Evolutionary conservation across 106 monocot species (phyloP), one percentile per base, ranked within the genome.

Genomic region (Dioscorea zingiberensis): DNA sequence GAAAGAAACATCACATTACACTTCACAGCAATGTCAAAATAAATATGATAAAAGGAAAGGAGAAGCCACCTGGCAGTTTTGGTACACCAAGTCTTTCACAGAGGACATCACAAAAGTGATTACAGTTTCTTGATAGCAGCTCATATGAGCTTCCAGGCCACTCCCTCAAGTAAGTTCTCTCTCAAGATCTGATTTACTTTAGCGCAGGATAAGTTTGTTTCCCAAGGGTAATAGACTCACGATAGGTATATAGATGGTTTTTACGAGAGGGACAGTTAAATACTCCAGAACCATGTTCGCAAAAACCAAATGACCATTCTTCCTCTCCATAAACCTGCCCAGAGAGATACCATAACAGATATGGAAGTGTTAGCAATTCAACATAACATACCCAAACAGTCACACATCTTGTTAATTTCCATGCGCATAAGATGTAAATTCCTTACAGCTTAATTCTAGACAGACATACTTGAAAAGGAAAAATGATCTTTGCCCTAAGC

Each of bases 261-360:
- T 57, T 59, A 46, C 73, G 19, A 0, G 69, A 70, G 55, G 60
- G 73, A 54, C 82, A 82, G n/a, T 65, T 82, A 63, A 77, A 82
- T 23, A 77, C 69, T 55, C 82, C 82, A 28, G 69, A 77, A 60
- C 82, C 82, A 70, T 77, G 54, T 54, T 82, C 69, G 49, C 82
- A 82, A 60, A 65, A 82, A 3, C 82, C 77, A 74, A 82, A 82
- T 21, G 82, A 82, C 77, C 82, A 82, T 67, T 82, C 82, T 66
- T 77, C 77, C 55, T 77, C 55, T 29, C 72, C 81, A 76, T 76
- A 76, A 24, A 81, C 81, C 81, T 81, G 72, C 10, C 18, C 46
- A 55, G 16, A 56, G 16, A 71, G 23, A 57, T 57, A 24, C 24
- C 4, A 13, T 13, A 57, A 6, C 38, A 38, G 38, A n/a, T 38